These are phyloP conservation scores for Candida taoyuanica DNA, from an alignment of 805 yeast species.

Conservation along the genomic window DNA sequence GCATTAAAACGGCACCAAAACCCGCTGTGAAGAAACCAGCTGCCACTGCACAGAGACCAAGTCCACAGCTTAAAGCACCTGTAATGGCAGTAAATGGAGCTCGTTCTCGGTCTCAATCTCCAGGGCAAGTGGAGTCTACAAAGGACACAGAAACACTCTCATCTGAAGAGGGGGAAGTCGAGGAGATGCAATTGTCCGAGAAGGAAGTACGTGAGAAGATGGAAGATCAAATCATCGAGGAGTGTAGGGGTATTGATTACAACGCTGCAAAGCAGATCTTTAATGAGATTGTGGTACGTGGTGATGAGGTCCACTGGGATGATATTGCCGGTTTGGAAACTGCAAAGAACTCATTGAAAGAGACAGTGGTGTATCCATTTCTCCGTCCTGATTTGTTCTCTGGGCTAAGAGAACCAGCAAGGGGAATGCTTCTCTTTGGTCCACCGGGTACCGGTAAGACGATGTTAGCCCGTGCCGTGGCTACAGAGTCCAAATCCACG, in stretches of 20 bases:
- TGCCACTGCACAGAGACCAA: constrained; percentile 3
- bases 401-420: constrained; percentile 90
- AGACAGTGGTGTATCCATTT: constrained; percentile 95
- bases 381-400: constrained; percentile 87
- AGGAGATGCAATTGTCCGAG: constrained; percentile 25
- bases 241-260: constrained; percentile 66
- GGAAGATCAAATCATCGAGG: constrained; percentile 29
- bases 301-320: constrained; percentile 94
- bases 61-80: constrained; percentile 6
- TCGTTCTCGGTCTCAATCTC: constrained; percentile 22
- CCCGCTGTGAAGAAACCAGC: constrained; percentile 5
- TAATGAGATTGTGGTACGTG: constrained; percentile 84
- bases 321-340: constrained; percentile 90
- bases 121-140: constrained; percentile 13
- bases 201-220: constrained; percentile 27
- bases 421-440: constrained; percentile 94
- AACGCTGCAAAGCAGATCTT: constrained; percentile 77
- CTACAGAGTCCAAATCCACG: constrained; percentile 92
- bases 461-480: constrained; percentile 96
- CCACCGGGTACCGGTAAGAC: constrained; percentile 99
- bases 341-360: constrained; percentile 86
- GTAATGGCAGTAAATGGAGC: neutral
- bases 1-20: neutral
- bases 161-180: constrained; percentile 16
- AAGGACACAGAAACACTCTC: constrained; percentile 25